phyloP scores from a whole-genome alignment of 2,329 filamentous ascomycete species.

The Colletotrichum lindemuthianum region DNA sequence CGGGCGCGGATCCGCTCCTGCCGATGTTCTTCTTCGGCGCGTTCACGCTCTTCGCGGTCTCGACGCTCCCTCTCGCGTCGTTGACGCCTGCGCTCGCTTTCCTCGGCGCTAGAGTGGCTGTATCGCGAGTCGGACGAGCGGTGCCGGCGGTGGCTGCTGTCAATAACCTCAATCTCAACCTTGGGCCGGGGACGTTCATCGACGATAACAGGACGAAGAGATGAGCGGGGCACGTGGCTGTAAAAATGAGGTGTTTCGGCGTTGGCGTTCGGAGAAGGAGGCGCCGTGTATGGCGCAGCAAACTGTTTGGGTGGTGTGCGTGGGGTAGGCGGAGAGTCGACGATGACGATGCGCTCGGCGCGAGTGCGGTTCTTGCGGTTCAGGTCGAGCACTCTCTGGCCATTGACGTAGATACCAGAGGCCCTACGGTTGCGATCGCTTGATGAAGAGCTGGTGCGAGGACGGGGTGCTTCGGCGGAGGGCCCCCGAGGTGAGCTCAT shows the following conservation, averaged over 20 bases:
- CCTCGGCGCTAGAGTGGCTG: slow-evolving; percentile 43
- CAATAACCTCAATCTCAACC: slow-evolving; percentile 51
- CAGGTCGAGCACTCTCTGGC: slow-evolving; percentile 47
- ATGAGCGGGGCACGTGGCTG: slow-evolving; percentile 34
- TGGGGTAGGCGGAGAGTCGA: slow-evolving; percentile 56
- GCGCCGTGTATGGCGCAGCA: slow-evolving; percentile 51
- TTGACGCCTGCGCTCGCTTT: slow-evolving; percentile 42
- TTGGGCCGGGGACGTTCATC: slow-evolving; percentile 47
- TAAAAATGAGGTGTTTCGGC: slow-evolving; percentile 38
- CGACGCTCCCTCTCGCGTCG: slow-evolving; percentile 35
- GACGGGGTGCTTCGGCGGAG: slow-evolving; percentile 50
- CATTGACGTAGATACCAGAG: slow-evolving; percentile 51
- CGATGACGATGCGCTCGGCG: slow-evolving; percentile 56
- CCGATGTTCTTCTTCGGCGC: slow-evolving; percentile 42
- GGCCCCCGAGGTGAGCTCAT: slow-evolving; percentile 43
- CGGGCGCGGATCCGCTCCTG: slow-evolving; percentile 42
- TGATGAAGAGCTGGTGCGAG: slow-evolving; percentile 45
- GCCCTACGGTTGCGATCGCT: slow-evolving; percentile 44
- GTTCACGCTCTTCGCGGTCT: slow-evolving; percentile 41
- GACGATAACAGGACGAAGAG: slow-evolving; percentile 49
- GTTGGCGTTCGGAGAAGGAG: slow-evolving; percentile 43
- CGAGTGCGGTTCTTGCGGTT: slow-evolving; percentile 46
- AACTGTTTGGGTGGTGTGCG: slow-evolving; percentile 57
- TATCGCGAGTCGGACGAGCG: slow-evolving; percentile 49
- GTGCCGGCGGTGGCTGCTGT: slow-evolving; percentile 45